Base-by-base conservation (phyloP, 2,329 filamentous ascomycete genomes). In the Daldinia sp. region DNA sequence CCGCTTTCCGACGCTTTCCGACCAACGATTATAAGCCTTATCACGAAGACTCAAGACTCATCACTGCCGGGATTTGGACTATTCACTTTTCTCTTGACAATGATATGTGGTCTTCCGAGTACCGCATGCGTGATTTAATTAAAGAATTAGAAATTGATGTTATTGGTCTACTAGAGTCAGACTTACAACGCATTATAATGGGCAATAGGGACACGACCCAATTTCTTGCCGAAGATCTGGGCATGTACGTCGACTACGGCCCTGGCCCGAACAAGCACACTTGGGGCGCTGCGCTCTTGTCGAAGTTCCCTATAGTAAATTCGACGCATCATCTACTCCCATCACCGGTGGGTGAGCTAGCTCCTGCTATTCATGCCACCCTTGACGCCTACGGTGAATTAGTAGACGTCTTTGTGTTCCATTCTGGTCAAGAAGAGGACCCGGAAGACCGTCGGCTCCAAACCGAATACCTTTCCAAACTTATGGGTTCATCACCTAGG, bases 201-300 rank as follows among this genome's bases (percentile, higher is more conserved):
- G 95, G 95, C 73, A 99, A 98, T 80, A 91, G 95, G 69, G 95
- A 99, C 76, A 91, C 92, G 7, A 97, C 95, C 1, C 95, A 98
- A 75, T 96, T 92, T 78, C 85, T 99, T 7, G 94, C 95, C 17
- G 94, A 98, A 76, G 94, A 99, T 69, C 85, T 99, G 9, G 95
- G 95, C 71, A 99, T 99, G 95, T 99, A 97, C 74, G 94, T 96
- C 50, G 95, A 99, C 80, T 97, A 93, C 73, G 95, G 95, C 57
- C 95, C 95, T 27, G 95, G 95, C 1, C 95, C 95, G 5, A 97
- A 99, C 85, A 99, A 98, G 81, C 95, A 99, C 80, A 99, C 95
- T 0, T 99, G 95, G 95, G 95, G 95, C 52, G 87, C 90, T 8
- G 95, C 94, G 19, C 83, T 99, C 43, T 85, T 99, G 3, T 97